These are phyloP conservation scores for Vaccinium vitisidaea DNA, from an alignment of 148 eudicot genomes.

Conservation along the genomic window DNA sequence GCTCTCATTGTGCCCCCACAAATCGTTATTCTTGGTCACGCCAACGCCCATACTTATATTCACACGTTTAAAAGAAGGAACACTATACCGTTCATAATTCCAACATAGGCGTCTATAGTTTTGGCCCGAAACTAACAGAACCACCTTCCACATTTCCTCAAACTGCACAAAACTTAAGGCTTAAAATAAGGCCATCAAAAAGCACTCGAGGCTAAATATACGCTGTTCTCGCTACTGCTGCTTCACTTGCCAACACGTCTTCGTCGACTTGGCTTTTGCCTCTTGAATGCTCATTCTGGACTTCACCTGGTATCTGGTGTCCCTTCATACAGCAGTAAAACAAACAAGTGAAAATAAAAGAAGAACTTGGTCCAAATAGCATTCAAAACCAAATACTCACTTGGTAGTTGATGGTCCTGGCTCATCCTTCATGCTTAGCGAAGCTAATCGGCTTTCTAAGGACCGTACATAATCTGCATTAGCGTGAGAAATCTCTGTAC, in stretches of 20 bases:
- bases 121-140: no score
- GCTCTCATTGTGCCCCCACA: no score
- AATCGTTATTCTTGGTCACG: no score
- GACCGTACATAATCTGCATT: background rate
- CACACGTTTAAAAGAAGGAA: no score
- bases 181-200: no score
- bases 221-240: background rate
- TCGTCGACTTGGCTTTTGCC: background rate
- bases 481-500: background rate
- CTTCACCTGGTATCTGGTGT: background rate
- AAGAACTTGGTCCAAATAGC: background rate
- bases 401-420: background rate
- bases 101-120: no score
- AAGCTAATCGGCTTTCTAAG: background rate
- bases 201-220: background rate
- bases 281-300: background rate
- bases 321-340: background rate
- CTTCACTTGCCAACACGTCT: background rate
- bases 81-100: no score
- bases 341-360: background rate
- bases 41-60: no score
- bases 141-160: no score
- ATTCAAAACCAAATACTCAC: background rate
- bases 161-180: no score
- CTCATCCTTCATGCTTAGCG: background rate